Evolutionary conservation across 495 filamentous ascomycete species (phyloP).

Genomic region (Aspergillus saccharolyticus): DNA sequence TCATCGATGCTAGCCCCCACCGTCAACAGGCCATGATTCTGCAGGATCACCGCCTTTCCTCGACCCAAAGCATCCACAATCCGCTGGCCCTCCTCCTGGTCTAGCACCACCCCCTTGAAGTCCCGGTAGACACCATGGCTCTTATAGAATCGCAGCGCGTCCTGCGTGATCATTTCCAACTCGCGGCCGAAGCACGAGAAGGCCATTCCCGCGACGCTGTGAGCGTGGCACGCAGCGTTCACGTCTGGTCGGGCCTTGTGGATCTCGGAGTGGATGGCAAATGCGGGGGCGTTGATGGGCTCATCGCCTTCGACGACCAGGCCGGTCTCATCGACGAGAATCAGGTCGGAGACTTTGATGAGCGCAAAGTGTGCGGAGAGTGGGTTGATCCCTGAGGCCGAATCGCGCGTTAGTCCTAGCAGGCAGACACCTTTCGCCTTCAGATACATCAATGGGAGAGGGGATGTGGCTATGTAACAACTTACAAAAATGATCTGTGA

Average conservation of each 20-base stretch:
- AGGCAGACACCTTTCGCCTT: no score
- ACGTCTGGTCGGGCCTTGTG: slow-evolving; percentile 33
- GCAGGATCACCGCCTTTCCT: slow-evolving; percentile 50
- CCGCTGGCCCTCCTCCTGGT: slow-evolving; percentile 48
- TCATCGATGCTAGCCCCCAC: slow-evolving; percentile 51
- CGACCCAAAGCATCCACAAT: slow-evolving; percentile 49
- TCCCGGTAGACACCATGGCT: slow-evolving; percentile 38
- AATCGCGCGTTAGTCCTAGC: no score
- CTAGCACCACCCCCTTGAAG: slow-evolving; percentile 47
- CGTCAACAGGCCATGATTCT: slow-evolving; percentile 57
- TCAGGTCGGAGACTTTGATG: slow-evolving; percentile 34
- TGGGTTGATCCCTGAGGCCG: slow-evolving; percentile 57
- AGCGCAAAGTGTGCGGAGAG: slow-evolving; percentile 36
- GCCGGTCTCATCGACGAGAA: slow-evolving; percentile 34
- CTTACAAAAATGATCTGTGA: slow-evolving; percentile 25
- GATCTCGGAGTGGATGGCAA: slow-evolving; percentile 48
- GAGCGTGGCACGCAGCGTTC: slow-evolving; percentile 34
- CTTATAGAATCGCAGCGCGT: slow-evolving; percentile 47
- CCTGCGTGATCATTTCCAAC: slow-evolving; percentile 39
- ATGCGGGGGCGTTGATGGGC: slow-evolving; percentile 52
- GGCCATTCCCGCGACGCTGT: slow-evolving; percentile 28
- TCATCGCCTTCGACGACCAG: slow-evolving; percentile 34
- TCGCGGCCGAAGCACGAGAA: slow-evolving; percentile 28
- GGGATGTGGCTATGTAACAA: no score
- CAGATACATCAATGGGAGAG: no score